Base-by-base conservation (phyloP, 129 eudicot genomes). In the Flaveria sonorensis region DNA sequence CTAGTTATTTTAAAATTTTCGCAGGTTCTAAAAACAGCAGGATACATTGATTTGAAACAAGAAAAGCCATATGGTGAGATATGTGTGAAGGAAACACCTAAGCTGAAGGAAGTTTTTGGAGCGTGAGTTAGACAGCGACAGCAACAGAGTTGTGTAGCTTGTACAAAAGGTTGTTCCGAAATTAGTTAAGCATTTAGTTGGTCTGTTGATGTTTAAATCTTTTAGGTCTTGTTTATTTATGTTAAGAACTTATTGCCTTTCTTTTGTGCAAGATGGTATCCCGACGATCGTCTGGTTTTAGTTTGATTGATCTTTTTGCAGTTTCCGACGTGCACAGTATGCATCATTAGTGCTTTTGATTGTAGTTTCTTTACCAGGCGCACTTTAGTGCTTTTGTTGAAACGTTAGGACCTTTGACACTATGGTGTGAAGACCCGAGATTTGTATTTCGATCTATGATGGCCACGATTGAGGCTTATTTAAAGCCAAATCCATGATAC, bases 11-110 rank as follows among this genome's bases (percentile, higher is more conserved):
- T 8, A 45, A 73, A 71, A 39, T 19, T 68, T 8, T 13, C 43
- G 55, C 82, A 90, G 96, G 86, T 86, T 19, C 28, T 90, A 73
- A 82, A 78, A 76, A 80, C 85, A 8, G 83, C 84, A 71, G 89
- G 88, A 50, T 84, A 82, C 72, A 47, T 90, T 11, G 79, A 86
- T 39, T 88, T 86, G 81, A 79, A 84, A 78, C 96, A 90, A 83
- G 84, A 82, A 39, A 82, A 74, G 11, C 78, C 93, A 6, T 90
- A 84, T 52, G 85, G 67, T 42, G 91, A 90, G n/a, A 85, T 90
- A n/a, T 26, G 69, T 66, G 75, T 88, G 66, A 42, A 32, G 78
- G 81, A 86, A 69, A 86, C 89, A 42, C 16, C 67, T 3, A 85
- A 81, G 79, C 61, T 87, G 71, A 79, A 77, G 73, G 71, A 76